These are phyloP conservation scores for Leishmania gerbilli DNA, from an alignment of 208 protist genomes.

Conservation along the genomic window DNA sequence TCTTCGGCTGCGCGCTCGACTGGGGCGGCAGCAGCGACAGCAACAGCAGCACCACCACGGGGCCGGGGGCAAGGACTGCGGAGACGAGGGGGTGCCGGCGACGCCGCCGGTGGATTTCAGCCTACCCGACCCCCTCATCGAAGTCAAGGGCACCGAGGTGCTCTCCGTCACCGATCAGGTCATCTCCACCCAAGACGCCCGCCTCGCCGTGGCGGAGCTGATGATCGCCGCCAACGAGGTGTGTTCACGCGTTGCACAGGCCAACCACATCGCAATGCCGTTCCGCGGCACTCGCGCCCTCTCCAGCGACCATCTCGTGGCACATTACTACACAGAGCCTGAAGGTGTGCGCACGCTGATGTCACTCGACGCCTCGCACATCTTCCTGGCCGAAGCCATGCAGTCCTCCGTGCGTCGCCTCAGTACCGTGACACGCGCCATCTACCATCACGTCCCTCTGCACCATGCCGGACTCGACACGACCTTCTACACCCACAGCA, in stretches of 20 bases:
- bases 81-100: neutral
- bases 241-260: constrained; percentile 86
- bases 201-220: constrained; percentile 84
- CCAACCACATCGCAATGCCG: constrained; percentile 70
- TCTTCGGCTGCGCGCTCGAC: constrained; percentile 46
- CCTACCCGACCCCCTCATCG: constrained; percentile 79
- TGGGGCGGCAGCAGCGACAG: constrained; percentile 25
- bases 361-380: constrained; percentile 57
- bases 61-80: neutral
- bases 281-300: constrained; percentile 78
- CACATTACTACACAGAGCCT: constrained; percentile 56
- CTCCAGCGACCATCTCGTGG: constrained; percentile 80
- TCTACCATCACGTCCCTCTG: constrained; percentile 77
- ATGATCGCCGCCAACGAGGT: constrained; percentile 94
- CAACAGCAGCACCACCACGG: neutral
- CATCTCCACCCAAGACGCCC: constrained; percentile 77
- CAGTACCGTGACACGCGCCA: constrained; percentile 79
- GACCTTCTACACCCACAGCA: constrained; percentile 85
- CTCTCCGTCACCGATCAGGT: constrained; percentile 75
- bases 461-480: constrained; percentile 84
- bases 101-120: constrained; percentile 45
- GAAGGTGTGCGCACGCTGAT: constrained; percentile 54
- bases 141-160: constrained; percentile 57
- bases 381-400: constrained; percentile 81
- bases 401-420: constrained; percentile 60